These are phyloP conservation scores for Hypholoma sublateritium DNA, from an alignment of 768 basidiomycete genomes.

Conservation along the genomic window DNA sequence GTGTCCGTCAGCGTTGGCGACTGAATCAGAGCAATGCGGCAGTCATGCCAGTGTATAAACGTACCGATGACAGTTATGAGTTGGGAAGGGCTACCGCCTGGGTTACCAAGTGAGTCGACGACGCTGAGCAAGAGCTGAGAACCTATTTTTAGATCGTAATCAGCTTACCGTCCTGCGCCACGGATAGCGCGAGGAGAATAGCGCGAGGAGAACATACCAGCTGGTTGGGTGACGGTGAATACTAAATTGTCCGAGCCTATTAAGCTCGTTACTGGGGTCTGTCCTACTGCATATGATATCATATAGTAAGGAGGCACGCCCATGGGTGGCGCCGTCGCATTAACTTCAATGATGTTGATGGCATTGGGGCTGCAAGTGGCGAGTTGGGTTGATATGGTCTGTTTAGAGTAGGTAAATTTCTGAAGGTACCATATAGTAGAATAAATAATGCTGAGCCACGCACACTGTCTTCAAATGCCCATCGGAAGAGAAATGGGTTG, in stretches of 20 bases:
- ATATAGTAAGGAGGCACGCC: constrained; percentile 39
- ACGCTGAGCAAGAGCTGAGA: constrained; percentile 41
- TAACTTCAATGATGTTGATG: constrained; percentile 21
- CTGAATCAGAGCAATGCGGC: neutral
- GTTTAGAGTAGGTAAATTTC: neutral
- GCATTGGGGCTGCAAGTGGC: constrained; percentile 9
- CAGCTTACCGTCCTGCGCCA: neutral
- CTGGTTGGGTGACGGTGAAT: constrained; percentile 38
- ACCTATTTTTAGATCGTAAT: constrained; percentile 25
- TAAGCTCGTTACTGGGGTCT: constrained; percentile 31
- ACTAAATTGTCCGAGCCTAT: constrained; percentile 34
- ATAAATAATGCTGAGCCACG: neutral
- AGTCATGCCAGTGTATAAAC: constrained; percentile 16
- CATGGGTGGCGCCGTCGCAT: constrained; percentile 7
- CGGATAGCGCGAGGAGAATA: constrained; percentile 7
- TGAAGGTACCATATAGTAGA: neutral
- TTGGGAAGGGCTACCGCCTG: constrained; percentile 35
- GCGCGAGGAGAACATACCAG: constrained; percentile 31
- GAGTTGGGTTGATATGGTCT: constrained; percentile 1
- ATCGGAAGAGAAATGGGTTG: neutral
- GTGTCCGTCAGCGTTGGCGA: neutral
- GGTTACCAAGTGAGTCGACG: constrained; percentile 38
- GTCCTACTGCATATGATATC: constrained; percentile 38
- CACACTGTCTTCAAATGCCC: neutral
- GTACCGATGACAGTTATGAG: constrained; percentile 30